Percentiles rank a stretch among this genome's conserved stretches.
Evolutionary conservation across 1,284 basidiomycete species (phyloP).

Genomic region (Cryptococcus sp.): DNA sequence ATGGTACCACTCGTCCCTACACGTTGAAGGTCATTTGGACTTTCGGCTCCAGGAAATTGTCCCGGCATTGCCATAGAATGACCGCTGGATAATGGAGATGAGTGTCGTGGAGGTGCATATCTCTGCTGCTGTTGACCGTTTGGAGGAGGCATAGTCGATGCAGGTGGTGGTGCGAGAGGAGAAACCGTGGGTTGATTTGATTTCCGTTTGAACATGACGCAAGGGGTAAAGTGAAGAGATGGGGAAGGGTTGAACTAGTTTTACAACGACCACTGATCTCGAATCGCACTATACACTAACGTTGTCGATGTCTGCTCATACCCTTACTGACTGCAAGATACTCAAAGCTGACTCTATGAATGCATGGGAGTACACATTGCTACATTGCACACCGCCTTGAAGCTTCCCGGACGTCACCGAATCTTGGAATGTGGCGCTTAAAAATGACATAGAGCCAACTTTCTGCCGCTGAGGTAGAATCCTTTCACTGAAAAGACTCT

Average conservation of each 20-base stretch:
- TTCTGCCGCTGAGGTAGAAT: no score
- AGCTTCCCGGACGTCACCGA: not conserved
- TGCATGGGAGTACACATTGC: not conserved
- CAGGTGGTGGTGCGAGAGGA: slow-evolving; percentile 18
- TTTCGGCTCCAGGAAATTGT: not conserved
- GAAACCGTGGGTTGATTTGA: slow-evolving; percentile 13
- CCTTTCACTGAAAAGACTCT: no score
- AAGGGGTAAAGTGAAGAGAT: not conserved
- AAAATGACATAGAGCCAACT: not conserved
- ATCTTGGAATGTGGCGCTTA: not conserved
- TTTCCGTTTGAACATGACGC: slow-evolving; percentile 21
- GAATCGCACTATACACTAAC: not conserved
- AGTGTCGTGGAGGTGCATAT: not conserved
- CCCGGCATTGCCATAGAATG: not conserved
- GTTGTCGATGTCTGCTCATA: not conserved
- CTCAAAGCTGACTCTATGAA: not conserved
- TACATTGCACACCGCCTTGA: not conserved
- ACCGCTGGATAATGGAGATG: not conserved
- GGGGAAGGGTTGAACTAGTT: not conserved
- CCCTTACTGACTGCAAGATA: not conserved
- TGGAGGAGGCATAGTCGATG: slow-evolving; percentile 1
- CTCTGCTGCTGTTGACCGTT: not conserved
- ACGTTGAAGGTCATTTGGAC: not conserved
- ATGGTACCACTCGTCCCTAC: slow-evolving; percentile 6
- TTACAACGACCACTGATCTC: not conserved